Evolutionary conservation across 139 green algal genomes (phyloP).

Genomic region (Picochlorum sp.): DNA sequence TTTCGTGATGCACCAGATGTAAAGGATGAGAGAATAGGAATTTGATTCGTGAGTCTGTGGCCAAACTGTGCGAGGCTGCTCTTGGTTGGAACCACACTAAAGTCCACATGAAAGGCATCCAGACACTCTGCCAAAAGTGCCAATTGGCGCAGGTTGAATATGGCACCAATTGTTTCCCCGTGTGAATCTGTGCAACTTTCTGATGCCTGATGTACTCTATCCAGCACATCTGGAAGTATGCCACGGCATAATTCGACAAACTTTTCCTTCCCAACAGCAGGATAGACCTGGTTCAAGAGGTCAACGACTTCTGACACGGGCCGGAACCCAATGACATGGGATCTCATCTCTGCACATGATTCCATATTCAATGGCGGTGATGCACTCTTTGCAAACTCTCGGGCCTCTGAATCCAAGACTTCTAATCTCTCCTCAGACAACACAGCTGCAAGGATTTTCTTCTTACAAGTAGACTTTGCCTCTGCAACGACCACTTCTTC

Average conservation of each 20-base stretch:
- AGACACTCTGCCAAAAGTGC: conserved; percentile 90
- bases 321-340: neutral
- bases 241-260: neutral
- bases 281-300: neutral
- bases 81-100: conserved; percentile 69
- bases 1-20: conserved; percentile 68
- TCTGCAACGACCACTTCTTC: conserved; percentile 77
- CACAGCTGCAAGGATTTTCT: neutral
- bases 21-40: conserved; percentile 70
- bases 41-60: conserved; percentile 64
- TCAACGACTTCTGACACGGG: neutral
- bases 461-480: conserved; percentile 12
- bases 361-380: too few species aligned
- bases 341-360: too few species aligned
- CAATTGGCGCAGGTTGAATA: conserved; percentile 92
- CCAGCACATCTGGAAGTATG: neutral
- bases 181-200: neutral
- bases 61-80: conserved; percentile 90
- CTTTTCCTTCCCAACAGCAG: neutral
- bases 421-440: too few species aligned
- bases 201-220: neutral
- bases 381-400: too few species aligned
- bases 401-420: too few species aligned
- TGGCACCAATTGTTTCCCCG: conserved; percentile 62
- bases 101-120: conserved; percentile 79